These are phyloP conservation scores for Trametes villosa DNA, from an alignment of 768 basidiomycete species.

Conservation along the genomic window DNA sequence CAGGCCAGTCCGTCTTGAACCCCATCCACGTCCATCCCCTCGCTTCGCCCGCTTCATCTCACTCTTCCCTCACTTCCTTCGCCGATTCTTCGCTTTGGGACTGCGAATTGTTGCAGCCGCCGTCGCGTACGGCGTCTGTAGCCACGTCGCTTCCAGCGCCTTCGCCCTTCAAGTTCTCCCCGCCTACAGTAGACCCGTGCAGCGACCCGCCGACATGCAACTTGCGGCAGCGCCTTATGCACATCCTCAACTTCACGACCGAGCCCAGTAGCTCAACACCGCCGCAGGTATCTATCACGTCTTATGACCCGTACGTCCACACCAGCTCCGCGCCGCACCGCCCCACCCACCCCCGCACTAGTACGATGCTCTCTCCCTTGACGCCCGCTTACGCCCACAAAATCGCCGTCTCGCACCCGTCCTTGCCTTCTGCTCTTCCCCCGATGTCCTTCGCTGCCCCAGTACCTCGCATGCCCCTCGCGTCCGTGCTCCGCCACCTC, in stretches of 20 bases:
- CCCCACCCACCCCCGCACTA: constrained; percentile 11
- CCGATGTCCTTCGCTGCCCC: constrained; percentile 17
- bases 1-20: constrained; percentile 17
- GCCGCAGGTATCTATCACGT: constrained; percentile 1
- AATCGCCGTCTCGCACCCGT: background rate
- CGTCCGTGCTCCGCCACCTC: constrained; percentile 10
- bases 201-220: constrained; percentile 14
- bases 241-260: constrained; percentile 11
- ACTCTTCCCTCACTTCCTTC: constrained; percentile 6
- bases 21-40: constrained; percentile 16
- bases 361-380: constrained; percentile 13
- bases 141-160: constrained; percentile 7
- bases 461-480: constrained; percentile 9
- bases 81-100: constrained; percentile 9
- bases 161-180: background rate
- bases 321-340: constrained; percentile 8
- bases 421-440: constrained; percentile 3
- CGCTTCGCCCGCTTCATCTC: constrained; percentile 7
- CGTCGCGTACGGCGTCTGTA: background rate
- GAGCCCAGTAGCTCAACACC: constrained; percentile 6
- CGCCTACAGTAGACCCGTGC: background rate
- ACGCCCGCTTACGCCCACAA: constrained; percentile 12
- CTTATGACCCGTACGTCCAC: constrained; percentile 2
- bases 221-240: constrained; percentile 13
- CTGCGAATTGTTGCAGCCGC: constrained; percentile 12